phyloP scores from a whole-genome alignment of 345 rosid species.

The Eucalyptus guilfoylei region DNA sequence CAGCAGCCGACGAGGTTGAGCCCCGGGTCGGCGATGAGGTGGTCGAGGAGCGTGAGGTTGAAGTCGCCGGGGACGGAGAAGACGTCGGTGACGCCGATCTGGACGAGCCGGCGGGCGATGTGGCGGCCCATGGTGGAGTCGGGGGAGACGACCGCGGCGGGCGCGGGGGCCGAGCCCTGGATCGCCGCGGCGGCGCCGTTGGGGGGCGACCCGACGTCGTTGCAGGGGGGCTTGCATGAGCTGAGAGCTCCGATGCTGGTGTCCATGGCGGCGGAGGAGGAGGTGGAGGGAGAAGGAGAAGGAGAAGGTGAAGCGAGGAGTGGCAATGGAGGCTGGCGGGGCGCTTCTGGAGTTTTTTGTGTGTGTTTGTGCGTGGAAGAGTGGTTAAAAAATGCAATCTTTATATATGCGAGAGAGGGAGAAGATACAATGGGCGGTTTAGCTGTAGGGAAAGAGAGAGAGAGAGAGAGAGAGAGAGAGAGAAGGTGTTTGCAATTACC shows the following conservation, averaged over 20 bases:
- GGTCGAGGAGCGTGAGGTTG: slow-evolving; percentile 71
- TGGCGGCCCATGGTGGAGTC: slow-evolving; percentile 57
- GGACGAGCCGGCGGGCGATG: slow-evolving; percentile 60
- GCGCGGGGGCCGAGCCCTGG: slow-evolving; percentile 3
- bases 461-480: neutral
- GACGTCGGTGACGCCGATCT: slow-evolving; percentile 34
- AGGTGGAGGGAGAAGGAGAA: neutral
- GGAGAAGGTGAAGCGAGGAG: neutral
- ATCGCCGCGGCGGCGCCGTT: slow-evolving; percentile 24
- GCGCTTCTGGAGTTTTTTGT: neutral
- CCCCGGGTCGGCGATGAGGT: slow-evolving; percentile 61
- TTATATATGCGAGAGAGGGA: neutral
- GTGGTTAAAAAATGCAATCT: neutral
- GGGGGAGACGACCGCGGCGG: slow-evolving; percentile 5
- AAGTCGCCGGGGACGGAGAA: slow-evolving; percentile 79
- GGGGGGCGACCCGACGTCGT: slow-evolving; percentile 23
- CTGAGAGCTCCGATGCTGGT: slow-evolving; percentile 35
- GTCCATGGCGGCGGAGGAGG: slow-evolving; percentile 20
- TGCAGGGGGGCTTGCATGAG: slow-evolving; percentile 15
- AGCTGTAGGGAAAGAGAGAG: neutral
- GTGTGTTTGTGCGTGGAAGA: neutral
- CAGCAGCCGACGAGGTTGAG: slow-evolving; percentile 63
- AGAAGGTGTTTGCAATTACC: neutral
- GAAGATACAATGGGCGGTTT: neutral
- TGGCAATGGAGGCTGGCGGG: neutral